These are phyloP conservation scores for Polyporus arcularius DNA, from an alignment of 768 basidiomycete species.

Conservation along the genomic window DNA sequence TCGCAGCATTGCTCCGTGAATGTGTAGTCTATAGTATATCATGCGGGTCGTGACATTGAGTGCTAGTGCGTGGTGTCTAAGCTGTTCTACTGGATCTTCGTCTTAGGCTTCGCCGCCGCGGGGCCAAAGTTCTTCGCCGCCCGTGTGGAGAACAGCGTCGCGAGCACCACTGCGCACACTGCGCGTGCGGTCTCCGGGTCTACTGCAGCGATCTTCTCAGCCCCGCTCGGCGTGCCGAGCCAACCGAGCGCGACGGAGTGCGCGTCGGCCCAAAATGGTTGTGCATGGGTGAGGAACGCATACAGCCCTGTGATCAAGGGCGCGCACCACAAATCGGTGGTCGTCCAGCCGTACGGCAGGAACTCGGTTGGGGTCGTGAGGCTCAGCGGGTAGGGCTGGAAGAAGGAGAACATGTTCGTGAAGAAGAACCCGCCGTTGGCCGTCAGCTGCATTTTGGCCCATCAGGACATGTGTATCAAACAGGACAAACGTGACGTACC, in stretches of 20 bases:
- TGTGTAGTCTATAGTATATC: too few relatives aligned
- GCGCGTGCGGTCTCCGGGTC: conserved; percentile 70
- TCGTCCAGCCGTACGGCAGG: conserved; percentile 81
- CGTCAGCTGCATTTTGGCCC: conserved; percentile 44
- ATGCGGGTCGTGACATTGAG: too few relatives aligned
- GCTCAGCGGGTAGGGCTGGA: conserved; percentile 67
- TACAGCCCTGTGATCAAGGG: conserved; percentile 76
- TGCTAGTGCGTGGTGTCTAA: background rate
- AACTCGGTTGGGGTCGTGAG: conserved; percentile 82
- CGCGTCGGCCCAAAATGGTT: conserved; percentile 76
- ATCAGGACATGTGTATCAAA: background rate
- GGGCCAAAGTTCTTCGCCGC: conserved; percentile 64
- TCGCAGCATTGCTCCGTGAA: too few relatives aligned
- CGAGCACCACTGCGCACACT: conserved; percentile 67
- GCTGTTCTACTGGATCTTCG: conserved; percentile 20
- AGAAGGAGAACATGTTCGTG: conserved; percentile 70
- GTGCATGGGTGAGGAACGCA: conserved; percentile 81
- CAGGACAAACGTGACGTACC: conserved; percentile 41
- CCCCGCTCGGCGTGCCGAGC: conserved; percentile 40
- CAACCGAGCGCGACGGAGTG: conserved; percentile 50
- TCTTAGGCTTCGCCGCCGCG: conserved; percentile 14
- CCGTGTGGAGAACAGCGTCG: conserved; percentile 60
- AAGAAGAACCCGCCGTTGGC: conserved; percentile 85
- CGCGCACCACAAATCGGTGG: conserved; percentile 84
- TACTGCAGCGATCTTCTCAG: conserved; percentile 44